Conservation (phyloP, 176 grass and related monocot species). For the Carex myosuroides region DNA sequence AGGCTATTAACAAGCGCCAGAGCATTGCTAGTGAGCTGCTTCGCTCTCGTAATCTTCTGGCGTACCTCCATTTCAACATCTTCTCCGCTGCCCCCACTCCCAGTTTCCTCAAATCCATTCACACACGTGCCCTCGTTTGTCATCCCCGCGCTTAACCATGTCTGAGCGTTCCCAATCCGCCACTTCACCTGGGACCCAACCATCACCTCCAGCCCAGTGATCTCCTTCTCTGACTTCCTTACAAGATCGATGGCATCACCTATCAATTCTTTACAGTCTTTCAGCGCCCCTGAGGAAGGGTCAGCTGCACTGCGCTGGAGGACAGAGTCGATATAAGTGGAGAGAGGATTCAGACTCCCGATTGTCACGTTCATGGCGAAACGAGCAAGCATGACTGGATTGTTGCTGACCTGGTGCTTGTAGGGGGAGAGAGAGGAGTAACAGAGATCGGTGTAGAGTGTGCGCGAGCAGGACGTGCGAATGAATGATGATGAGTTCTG, state of each 20-base stretch:
- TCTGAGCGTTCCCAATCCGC: slow-evolving; percentile 49
- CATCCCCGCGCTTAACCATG: slow-evolving; percentile 64
- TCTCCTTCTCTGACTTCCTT: slow-evolving; percentile 18
- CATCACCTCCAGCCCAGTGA: slow-evolving; percentile 7
- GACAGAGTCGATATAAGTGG: slow-evolving; percentile 13
- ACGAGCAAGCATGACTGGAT: slow-evolving; percentile 34
- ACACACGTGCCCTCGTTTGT: slow-evolving; percentile 48
- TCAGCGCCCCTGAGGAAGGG: background rate
- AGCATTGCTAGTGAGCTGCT: slow-evolving; percentile 44
- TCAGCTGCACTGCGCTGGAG: background rate
- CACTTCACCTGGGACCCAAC: slow-evolving; percentile 28
- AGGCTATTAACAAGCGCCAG: slow-evolving; percentile 46
- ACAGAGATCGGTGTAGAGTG: slow-evolving; percentile 27
- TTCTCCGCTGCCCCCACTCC: background rate
- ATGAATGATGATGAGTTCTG: slow-evolving; percentile 15
- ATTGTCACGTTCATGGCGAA: slow-evolving; percentile 30
- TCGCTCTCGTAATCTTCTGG: background rate
- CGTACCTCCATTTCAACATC: slow-evolving; percentile 22
- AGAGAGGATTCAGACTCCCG: slow-evolving; percentile 18
- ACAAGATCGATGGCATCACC: slow-evolving; percentile 28
- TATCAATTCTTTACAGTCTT: slow-evolving; percentile 26
- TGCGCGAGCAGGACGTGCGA: background rate
- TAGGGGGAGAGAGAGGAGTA: slow-evolving; percentile 36
- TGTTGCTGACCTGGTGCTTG: slow-evolving; percentile 17
- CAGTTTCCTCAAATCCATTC: slow-evolving; percentile 24